phyloP scores from a whole-genome alignment of 768 basidiomycete species.

The Auriscalpium microsporum region DNA sequence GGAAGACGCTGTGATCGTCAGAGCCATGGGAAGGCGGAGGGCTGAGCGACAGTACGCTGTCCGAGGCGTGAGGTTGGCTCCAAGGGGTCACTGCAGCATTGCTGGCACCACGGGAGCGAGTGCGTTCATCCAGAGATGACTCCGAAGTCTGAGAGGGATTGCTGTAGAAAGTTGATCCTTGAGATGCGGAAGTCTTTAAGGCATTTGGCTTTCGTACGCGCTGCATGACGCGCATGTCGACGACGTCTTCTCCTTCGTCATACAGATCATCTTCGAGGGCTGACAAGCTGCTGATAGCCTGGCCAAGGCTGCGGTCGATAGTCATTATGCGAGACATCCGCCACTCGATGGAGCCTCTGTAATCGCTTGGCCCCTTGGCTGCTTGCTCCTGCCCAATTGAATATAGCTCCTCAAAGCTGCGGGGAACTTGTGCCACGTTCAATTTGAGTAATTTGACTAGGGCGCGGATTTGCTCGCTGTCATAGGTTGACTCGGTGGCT shows the following conservation, averaged over 20 bases:
- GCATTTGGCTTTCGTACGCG: conserved; percentile 31
- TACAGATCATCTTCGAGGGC: conserved; percentile 25
- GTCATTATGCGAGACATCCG: conserved; percentile 63
- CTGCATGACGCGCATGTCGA: conserved; percentile 37
- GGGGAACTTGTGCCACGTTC: conserved; percentile 47
- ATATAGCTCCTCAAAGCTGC: conserved; percentile 55
- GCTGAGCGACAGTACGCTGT: background rate
- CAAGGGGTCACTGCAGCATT: conserved; percentile 7
- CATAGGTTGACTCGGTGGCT: background rate
- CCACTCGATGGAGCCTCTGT: conserved; percentile 71
- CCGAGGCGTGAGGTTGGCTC: background rate
- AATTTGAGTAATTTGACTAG: conserved; percentile 44
- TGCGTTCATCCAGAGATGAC: conserved; percentile 18
- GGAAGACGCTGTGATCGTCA: conserved; percentile 10
- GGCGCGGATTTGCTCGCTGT: conserved; percentile 23
- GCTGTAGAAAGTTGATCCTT: conserved; percentile 18
- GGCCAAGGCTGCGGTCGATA: conserved; percentile 39
- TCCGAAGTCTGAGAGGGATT: conserved; percentile 20
- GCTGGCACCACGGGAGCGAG: conserved; percentile 4
- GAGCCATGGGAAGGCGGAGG: conserved; percentile 1
- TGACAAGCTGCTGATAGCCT: conserved; percentile 26
- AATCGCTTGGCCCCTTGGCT: conserved; percentile 59
- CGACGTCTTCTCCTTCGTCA: conserved; percentile 41
- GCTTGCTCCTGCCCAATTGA: conserved; percentile 64
- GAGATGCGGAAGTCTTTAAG: background rate